Conservation (phyloP, 2,329 filamentous ascomycete species). For the Ploettnerulaceae sp. region DNA sequence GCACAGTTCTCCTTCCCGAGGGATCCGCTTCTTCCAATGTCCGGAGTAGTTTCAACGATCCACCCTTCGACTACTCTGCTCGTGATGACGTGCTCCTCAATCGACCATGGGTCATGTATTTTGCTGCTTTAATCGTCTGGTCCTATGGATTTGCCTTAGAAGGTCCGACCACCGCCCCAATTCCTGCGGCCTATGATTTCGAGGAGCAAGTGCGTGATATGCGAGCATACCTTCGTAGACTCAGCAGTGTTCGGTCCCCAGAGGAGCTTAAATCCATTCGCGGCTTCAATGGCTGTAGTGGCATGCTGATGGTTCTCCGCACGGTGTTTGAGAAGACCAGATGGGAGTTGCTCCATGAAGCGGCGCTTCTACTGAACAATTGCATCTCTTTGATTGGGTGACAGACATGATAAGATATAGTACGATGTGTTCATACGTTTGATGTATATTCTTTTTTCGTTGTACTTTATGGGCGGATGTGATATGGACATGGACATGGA, state of each 20-base stretch:
- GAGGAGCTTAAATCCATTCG: slow-evolving; percentile 69
- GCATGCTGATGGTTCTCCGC: slow-evolving; percentile 74
- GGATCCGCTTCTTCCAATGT: slow-evolving; percentile 38
- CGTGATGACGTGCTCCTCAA: slow-evolving; percentile 87
- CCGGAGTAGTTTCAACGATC: slow-evolving; percentile 31
- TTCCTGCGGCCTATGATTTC: slow-evolving; percentile 44
- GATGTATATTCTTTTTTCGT: neutral
- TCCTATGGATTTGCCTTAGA: slow-evolving; percentile 89
- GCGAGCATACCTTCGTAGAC: slow-evolving; percentile 68
- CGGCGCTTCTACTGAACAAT: slow-evolving; percentile 71
- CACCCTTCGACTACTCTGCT: slow-evolving; percentile 62
- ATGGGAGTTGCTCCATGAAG: slow-evolving; percentile 91
- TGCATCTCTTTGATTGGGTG: slow-evolving; percentile 58
- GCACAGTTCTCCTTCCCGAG: slow-evolving; percentile 71
- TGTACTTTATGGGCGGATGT: neutral
- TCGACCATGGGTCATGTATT: slow-evolving; percentile 92
- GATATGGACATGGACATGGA: neutral
- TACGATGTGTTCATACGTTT: neutral
- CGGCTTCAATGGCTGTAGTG: slow-evolving; percentile 78
- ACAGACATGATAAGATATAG: slow-evolving; percentile 9
- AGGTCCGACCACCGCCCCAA: slow-evolving; percentile 57
- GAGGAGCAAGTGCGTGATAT: slow-evolving; percentile 71
- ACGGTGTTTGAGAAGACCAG: slow-evolving; percentile 77
- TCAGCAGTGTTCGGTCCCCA: slow-evolving; percentile 67
- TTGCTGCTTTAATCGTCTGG: slow-evolving; percentile 89